Conservation (phyloP, 495 filamentous ascomycete genomes). For the Neurospora terricola region DNA sequence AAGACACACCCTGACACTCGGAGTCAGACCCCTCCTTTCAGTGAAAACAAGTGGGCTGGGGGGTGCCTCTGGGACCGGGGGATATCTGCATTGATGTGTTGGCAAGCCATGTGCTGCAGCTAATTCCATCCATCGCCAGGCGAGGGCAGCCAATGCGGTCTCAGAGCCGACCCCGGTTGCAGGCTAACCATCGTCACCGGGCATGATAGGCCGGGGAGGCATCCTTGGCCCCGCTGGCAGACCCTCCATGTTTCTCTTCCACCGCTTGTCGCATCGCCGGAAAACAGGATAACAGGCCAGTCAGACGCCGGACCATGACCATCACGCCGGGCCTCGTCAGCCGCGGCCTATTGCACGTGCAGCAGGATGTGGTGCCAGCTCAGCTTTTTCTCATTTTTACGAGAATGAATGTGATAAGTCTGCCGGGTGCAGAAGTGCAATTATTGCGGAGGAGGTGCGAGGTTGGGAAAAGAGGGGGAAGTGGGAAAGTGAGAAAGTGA, state of each 20-base stretch:
- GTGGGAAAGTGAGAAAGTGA: slow-evolving; percentile 8
- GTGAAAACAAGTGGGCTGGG: slow-evolving; percentile 15
- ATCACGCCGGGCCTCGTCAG: background rate
- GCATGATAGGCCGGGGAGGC: slow-evolving; percentile 23
- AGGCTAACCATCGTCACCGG: slow-evolving; percentile 12
- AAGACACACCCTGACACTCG: background rate
- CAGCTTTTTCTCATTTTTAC: slow-evolving; percentile 10
- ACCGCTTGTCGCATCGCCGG: background rate
- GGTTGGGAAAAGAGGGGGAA: slow-evolving; percentile 2
- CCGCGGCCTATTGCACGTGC: slow-evolving; percentile 19
- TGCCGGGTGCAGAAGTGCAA: background rate
- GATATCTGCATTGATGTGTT: slow-evolving; percentile 28
- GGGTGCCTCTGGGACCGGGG: background rate
- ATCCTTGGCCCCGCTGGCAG: slow-evolving; percentile 15
- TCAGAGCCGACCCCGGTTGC: slow-evolving; percentile 8
- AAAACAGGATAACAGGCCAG: slow-evolving; percentile 17
- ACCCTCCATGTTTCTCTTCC: background rate
- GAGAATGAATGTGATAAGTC: slow-evolving; percentile 22
- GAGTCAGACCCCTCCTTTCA: background rate
- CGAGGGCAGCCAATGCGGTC: background rate
- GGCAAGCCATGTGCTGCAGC: slow-evolving; percentile 23
- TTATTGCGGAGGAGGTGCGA: background rate
- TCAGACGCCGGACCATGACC: slow-evolving; percentile 10
- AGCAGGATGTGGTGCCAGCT: slow-evolving; percentile 20
- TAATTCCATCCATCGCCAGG: slow-evolving; percentile 13